These are phyloP conservation scores for Gyromitra esculenta DNA, from an alignment of 2,329 filamentous ascomycete species.

Conservation along the genomic window DNA sequence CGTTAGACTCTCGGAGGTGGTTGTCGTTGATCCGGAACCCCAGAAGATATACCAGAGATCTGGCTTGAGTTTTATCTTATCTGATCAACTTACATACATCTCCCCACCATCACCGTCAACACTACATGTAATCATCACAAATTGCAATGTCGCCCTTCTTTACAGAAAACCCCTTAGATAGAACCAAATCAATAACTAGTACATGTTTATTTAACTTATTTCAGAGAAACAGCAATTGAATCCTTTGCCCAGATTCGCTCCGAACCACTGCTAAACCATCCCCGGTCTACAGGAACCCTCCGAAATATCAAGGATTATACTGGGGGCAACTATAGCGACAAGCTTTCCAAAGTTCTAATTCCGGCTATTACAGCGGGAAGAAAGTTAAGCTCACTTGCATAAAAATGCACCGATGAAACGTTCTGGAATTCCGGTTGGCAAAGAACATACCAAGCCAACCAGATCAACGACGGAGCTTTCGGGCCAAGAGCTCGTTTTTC, in stretches of 20 bases:
- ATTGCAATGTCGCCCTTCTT: background rate
- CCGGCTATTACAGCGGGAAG: too few relatives aligned
- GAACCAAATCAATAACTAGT: background rate
- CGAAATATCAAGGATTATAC: background rate
- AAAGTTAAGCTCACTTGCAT: background rate
- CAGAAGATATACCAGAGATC: conserved; percentile 18
- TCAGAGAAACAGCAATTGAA: background rate
- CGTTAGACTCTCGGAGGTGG: conserved; percentile 26
- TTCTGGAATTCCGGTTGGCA: background rate
- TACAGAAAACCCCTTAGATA: background rate
- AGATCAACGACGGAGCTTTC: background rate
- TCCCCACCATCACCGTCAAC: background rate
- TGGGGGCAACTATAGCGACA: background rate
- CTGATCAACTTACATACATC: conserved; percentile 9
- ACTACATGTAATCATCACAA: too few relatives aligned
- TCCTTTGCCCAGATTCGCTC: background rate
- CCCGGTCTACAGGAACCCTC: background rate
- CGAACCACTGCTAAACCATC: background rate
- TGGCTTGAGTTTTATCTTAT: conserved; percentile 31
- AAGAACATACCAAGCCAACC: conserved; percentile 1
- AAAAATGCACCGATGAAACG: background rate
- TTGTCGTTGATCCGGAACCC: conserved; percentile 38
- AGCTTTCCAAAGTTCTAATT: background rate
- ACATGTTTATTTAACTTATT: background rate
- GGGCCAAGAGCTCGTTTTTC: background rate